A percentile compares a stretch with the other conserved stretches of the same genome.
Conservation (phyloP, 140 eudicot genomes). For the Senecio squalidus region DNA sequence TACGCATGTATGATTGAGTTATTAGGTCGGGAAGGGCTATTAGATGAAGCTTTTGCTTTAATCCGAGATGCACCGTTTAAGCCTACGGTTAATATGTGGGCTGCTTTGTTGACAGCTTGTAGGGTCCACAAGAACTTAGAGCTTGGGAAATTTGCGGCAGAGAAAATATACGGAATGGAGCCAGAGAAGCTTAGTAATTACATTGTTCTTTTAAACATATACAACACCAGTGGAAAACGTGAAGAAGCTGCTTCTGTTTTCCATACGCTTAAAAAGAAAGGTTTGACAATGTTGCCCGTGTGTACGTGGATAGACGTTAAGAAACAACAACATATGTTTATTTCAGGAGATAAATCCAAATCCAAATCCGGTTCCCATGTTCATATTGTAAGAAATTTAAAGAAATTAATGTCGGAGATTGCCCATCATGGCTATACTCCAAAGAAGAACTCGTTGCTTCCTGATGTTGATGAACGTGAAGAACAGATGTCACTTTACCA, state of each 20-base stretch:
- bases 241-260: conserved; percentile 71
- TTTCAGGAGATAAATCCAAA: conserved; percentile 55
- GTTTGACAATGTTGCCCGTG: conserved; percentile 59
- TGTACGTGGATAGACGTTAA: conserved; percentile 85
- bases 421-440: conserved; percentile 52
- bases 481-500: conserved; percentile 45
- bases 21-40: conserved; percentile 76
- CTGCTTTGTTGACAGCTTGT: conserved; percentile 89
- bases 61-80: conserved; percentile 63
- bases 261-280: conserved; percentile 52
- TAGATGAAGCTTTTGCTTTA: conserved; percentile 79
- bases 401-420: conserved; percentile 21
- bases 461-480: conserved; percentile 81
- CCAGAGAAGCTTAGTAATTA: conserved; percentile 82
- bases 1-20: conserved; percentile 84
- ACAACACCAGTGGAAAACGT: conserved; percentile 46
- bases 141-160: conserved; percentile 83
- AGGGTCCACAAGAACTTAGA: conserved; percentile 64
- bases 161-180: conserved; percentile 68
- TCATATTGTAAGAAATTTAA: conserved; percentile 21
- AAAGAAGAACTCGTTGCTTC: conserved; percentile 54
- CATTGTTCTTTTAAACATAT: conserved; percentile 65
- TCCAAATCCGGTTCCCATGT: conserved; percentile 38
- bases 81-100: conserved; percentile 93
- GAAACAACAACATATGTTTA: conserved; percentile 52